phyloP scores from a whole-genome alignment of 192 early-diverging fungal genomes.

The Coemansia erecta region DNA sequence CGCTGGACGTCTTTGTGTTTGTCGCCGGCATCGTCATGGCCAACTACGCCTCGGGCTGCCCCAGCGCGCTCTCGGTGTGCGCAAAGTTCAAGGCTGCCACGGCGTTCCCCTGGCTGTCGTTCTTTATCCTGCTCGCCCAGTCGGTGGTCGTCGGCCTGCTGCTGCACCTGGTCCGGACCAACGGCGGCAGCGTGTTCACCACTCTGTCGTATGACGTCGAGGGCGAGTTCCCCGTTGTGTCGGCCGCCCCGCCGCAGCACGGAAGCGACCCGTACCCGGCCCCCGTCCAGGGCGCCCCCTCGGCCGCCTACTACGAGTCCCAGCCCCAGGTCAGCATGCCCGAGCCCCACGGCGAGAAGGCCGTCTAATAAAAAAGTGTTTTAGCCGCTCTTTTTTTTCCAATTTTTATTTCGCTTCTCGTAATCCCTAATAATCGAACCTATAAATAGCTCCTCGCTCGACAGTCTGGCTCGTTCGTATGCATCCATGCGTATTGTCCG shows the following conservation, averaged over 20 bases:
- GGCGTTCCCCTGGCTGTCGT: constrained; percentile 38
- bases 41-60: constrained; percentile 20
- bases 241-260: constrained; percentile 21
- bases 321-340: constrained; percentile 45
- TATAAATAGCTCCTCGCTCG: too few relatives aligned
- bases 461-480: too few relatives aligned
- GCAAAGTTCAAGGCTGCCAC: constrained; percentile 28
- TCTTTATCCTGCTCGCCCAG: constrained; percentile 22
- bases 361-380: constrained; percentile 5
- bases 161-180: constrained; percentile 16
- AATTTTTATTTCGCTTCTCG: too few relatives aligned
- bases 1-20: constrained; percentile 30
- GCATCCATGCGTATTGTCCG: too few relatives aligned
- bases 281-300: constrained; percentile 13
- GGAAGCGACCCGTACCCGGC: constrained; percentile 17
- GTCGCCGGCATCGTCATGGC: constrained; percentile 43
- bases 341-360: constrained; percentile 13
- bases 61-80: constrained; percentile 19
- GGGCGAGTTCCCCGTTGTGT: constrained; percentile 12
- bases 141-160: constrained; percentile 17
- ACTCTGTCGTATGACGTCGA: constrained; percentile 25
- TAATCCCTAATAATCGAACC: too few relatives aligned
- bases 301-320: constrained; percentile 22
- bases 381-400: neutral
- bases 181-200: constrained; percentile 18